Evolutionary conservation across 2,329 filamentous ascomycete genomes (phyloP), one percentile per base, ranked within the genome.

Genomic region (Penicillium sp.): DNA sequence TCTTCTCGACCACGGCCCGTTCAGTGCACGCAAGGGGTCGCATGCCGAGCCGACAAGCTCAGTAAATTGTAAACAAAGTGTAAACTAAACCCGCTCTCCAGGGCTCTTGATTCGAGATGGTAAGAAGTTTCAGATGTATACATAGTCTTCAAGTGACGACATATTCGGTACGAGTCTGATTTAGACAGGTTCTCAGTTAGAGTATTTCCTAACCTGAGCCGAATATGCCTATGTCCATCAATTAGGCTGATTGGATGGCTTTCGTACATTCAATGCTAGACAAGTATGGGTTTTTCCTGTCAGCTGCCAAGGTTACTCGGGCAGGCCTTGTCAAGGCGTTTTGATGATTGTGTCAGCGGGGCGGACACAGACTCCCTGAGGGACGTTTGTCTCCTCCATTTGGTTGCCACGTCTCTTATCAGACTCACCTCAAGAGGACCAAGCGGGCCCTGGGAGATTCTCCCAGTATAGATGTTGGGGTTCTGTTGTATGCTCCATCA

Each of bases 21-120:
- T 21, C 9, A 36, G 19, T 14, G 10, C 24, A 54, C 7, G 62
- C 56, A 64, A 64, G 62, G 60, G 56, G 56, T 23, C 13, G 37
- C 56, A 64, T 64, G 28, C 58, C 46, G 33, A 39, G 24, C 24
- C 9, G 39, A 36, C 45, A 3, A 36, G n/a, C n/a, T 33, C 31
- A 13, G 49, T 31, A n/a, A 26, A 51, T 19, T 7, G 36, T 51
- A 47, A 52, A 60, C 58, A 58, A 29, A 26, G 2, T 26, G 18
- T 3, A 26, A 16, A 43, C 14, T 26, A 28, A 29, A 23, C 21
- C 23, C 18, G 5, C 14, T 29, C 29, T 5, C 13, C 40, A 45
- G 24, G 10, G 28, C 26, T 31, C 18, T 45, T 31, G 8, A 31
- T 21, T 31, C 23, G 18, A 21, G 16, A 45, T 18, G 14, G 39